Evolutionary conservation across 148 eudicot genomes (phyloP).

Genomic region (Polygonum maritimum): DNA sequence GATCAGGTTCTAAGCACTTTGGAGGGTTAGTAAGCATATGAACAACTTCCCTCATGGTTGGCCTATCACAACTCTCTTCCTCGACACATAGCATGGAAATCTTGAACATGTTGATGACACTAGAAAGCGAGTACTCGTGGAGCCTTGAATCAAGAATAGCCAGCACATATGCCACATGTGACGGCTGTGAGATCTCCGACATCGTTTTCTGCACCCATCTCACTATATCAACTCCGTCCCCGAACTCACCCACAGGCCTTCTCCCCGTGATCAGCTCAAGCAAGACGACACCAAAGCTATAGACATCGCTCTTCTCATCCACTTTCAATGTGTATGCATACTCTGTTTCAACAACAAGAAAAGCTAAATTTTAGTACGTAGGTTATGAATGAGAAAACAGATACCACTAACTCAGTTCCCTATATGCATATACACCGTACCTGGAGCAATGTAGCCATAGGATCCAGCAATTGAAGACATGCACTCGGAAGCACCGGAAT

Average conservation of each 20-base stretch:
- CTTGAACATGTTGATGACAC: slow-evolving; percentile 70
- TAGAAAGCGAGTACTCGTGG: slow-evolving; percentile 36
- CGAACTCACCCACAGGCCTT: slow-evolving; percentile 89
- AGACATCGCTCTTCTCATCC: slow-evolving; percentile 90
- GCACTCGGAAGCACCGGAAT: slow-evolving; percentile 6
- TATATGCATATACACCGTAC: background rate
- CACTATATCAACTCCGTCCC: slow-evolving; percentile 93
- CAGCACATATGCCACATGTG: slow-evolving; percentile 61
- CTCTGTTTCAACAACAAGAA: slow-evolving; percentile 30
- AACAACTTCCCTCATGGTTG: slow-evolving; percentile 91
- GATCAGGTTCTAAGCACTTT: slow-evolving; percentile 1
- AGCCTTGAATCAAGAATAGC: slow-evolving; percentile 83
- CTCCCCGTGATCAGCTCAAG: slow-evolving; percentile 72
- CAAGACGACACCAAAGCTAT: slow-evolving; percentile 93
- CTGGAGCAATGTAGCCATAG: slow-evolving; percentile 13
- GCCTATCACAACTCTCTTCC: slow-evolving; percentile 64
- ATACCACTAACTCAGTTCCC: background rate
- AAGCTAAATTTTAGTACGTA: background rate
- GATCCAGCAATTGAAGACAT: slow-evolving; percentile 17
- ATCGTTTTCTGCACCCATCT: slow-evolving; percentile 67
- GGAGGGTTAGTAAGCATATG: slow-evolving; percentile 83
- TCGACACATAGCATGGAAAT: slow-evolving; percentile 86
- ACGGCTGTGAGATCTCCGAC: slow-evolving; percentile 56
- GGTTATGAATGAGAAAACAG: background rate
- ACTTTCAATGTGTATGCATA: slow-evolving; percentile 89